A percentile compares a stretch with the other conserved stretches of the same genome.
phyloP scores from a whole-genome alignment of 2,329 filamentous ascomycete species.

The Lecanicillium sp. region DNA sequence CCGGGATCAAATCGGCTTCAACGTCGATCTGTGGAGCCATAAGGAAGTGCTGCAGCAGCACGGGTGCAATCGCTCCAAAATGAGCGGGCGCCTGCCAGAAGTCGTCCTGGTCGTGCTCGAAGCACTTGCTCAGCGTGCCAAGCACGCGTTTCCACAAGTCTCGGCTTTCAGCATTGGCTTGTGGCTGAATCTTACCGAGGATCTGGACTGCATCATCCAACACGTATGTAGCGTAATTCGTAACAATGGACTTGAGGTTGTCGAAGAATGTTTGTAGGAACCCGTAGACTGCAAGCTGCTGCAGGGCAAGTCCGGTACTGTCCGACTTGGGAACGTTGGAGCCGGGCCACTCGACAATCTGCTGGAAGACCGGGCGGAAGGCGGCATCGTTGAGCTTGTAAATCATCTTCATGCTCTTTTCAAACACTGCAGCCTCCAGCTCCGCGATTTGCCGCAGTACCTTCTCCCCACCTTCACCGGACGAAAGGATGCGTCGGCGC shows the following conservation, averaged over 20 bases:
- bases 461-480: conserved; percentile 40
- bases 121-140: conserved; percentile 65
- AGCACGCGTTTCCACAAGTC: conserved; percentile 66
- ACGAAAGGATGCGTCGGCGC: conserved; percentile 48
- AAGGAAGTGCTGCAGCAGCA: conserved; percentile 62
- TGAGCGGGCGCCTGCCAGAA: conserved; percentile 94
- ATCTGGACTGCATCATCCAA: conserved; percentile 67
- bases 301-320: conserved; percentile 47
- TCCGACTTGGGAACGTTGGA: conserved; percentile 58
- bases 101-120: conserved; percentile 85
- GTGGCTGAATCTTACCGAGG: conserved; percentile 42
- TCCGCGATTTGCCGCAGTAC: conserved; percentile 43
- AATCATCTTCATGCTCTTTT: conserved; percentile 78
- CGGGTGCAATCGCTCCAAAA: conserved; percentile 65
- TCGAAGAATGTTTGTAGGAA: conserved; percentile 78
- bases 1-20: conserved; percentile 56
- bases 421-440: conserved; percentile 61
- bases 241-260: conserved; percentile 87
- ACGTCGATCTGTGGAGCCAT: conserved; percentile 40
- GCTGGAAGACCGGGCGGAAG: conserved; percentile 86
- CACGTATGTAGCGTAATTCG: conserved; percentile 81
- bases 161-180: conserved; percentile 44
- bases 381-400: conserved; percentile 93
- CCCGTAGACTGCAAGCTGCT: conserved; percentile 71
- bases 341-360: conserved; percentile 76